Evolutionary conservation across 495 filamentous ascomycete genomes (phyloP).

Genomic region (Cercophora sp.): DNA sequence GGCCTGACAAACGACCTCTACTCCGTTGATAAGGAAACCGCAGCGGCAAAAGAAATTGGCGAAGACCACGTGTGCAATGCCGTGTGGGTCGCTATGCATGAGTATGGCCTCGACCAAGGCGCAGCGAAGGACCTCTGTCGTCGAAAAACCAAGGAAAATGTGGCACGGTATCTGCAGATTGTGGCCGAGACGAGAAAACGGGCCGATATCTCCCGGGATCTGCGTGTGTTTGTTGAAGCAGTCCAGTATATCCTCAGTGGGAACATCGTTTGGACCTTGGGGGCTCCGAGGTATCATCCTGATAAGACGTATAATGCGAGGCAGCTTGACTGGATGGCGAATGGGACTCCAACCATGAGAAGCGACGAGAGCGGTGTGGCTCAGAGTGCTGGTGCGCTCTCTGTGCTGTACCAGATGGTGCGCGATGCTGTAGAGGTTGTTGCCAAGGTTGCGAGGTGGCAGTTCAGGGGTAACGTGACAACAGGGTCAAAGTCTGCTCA

Average conservation of each 20-base stretch:
- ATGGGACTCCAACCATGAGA: neutral
- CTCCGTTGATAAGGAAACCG: slow-evolving; percentile 30
- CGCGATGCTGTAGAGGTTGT: too few species aligned
- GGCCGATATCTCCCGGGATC: neutral
- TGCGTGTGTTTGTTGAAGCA: neutral
- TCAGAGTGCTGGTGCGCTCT: too few species aligned
- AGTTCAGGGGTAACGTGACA: too few species aligned
- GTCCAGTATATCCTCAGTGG: slow-evolving; percentile 4
- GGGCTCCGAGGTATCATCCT: neutral
- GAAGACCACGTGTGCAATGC: slow-evolving; percentile 30
- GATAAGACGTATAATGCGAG: neutral
- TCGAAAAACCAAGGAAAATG: slow-evolving; percentile 1
- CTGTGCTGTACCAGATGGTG: too few species aligned
- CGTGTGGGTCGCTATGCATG: slow-evolving; percentile 35
- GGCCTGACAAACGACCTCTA: slow-evolving; percentile 33
- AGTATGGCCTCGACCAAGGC: slow-evolving; percentile 21
- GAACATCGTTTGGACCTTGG: neutral
- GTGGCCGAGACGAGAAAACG: neutral
- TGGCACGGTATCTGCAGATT: neutral
- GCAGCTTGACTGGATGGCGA: neutral
- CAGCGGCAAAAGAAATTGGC: slow-evolving; percentile 17
- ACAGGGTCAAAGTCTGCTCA: too few species aligned
- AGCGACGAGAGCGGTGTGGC: too few species aligned
- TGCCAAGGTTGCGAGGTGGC: too few species aligned
- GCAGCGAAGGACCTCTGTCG: slow-evolving; percentile 23